Base-by-base conservation (phyloP, 75 land plant species). In the Pinus taeda region DNA sequence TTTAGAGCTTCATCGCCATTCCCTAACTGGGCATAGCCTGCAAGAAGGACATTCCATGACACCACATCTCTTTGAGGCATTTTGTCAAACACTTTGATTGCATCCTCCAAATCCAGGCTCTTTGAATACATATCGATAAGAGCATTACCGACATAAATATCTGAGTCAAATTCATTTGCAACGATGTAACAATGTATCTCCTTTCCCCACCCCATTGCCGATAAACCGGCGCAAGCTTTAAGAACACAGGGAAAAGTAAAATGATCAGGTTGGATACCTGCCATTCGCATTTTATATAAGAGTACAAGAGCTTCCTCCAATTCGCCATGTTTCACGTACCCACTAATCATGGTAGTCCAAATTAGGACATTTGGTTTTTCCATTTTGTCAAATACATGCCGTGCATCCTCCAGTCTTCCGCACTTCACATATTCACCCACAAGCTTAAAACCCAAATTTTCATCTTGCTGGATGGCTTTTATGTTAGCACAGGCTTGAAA, bases 241-340 rank as follows among this genome's bases (percentile, higher is more conserved):
- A 88, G 79, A 12, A 80, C 74, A 78, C 85, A 77, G 11, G 67
- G 39, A 79, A 85, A 75, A 17, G 93, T 57, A 26, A 85, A 75
- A 36, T 75, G 74, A 80, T 64, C 69, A 33, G 87, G 87, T 55
- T 77, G 58, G 18, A 86, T 36, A 63, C 88, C 88, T 20, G 61
- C 60, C 4, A 71, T 57, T 66, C 77, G 74, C 95, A 93, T 93
- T 80, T 80, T 80, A 39, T 76, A 77, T 22, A 86, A 89, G 12
- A 91, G 82, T 58, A 64, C 11, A 11, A 89, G 67, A 58, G 88
- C 79, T 30, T 85, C 82, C 45, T 75, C 65, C 9, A 17, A 65
- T 30, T 30, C 30, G 20, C 39, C 69, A 33, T 33, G 30, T 5
- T 65, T 65, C 13, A 37, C 69, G 36, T 65, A 65, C 36, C 39